Evolutionary conservation across 352 stramenopile species (phyloP).

Genomic region (Saprolegnia diclina): DNA sequence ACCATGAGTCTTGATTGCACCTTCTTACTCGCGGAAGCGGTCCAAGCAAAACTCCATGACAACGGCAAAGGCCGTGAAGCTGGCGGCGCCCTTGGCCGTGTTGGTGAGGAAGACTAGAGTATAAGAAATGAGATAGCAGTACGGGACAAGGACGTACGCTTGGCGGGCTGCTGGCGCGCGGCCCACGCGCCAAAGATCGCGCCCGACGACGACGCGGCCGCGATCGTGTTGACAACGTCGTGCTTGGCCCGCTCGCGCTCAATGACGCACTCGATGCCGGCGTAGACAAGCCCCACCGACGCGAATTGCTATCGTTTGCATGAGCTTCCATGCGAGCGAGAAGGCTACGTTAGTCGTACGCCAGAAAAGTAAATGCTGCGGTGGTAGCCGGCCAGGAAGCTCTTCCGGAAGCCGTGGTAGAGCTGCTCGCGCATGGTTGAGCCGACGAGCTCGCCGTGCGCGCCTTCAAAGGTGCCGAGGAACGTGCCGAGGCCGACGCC

Average conservation of each 20-base stretch:
- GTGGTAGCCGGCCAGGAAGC: slow-evolving; percentile 61
- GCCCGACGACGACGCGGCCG: slow-evolving; percentile 62
- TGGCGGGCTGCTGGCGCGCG: slow-evolving; percentile 49
- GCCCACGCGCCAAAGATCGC: slow-evolving; percentile 62
- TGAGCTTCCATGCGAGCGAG: slow-evolving; percentile 57
- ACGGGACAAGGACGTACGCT: slow-evolving; percentile 36
- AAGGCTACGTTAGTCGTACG: no score
- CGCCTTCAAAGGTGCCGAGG: slow-evolving; percentile 81
- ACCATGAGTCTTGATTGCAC: background rate
- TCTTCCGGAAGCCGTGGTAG: slow-evolving; percentile 81
- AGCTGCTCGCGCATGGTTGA: slow-evolving; percentile 85
- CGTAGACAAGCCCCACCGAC: slow-evolving; percentile 73
- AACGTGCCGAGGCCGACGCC: slow-evolving; percentile 79
- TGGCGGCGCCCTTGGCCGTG: slow-evolving; percentile 64
- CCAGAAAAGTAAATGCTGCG: slow-evolving; percentile 87
- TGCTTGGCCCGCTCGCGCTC: slow-evolving; percentile 72
- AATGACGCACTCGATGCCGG: slow-evolving; percentile 74
- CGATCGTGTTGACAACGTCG: slow-evolving; percentile 72
- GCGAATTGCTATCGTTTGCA: slow-evolving; percentile 69
- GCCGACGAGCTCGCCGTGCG: slow-evolving; percentile 77
- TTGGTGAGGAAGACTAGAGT: slow-evolving; percentile 29
- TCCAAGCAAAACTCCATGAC: slow-evolving; percentile 55
- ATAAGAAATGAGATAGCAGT: slow-evolving; percentile 12
- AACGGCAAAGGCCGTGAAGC: slow-evolving; percentile 77
- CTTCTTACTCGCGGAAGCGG: background rate